Evolutionary conservation across 2,329 filamentous ascomycete genomes (phyloP), one percentile per base, ranked within the genome.

Genomic region (Cercospora citrullina): DNA sequence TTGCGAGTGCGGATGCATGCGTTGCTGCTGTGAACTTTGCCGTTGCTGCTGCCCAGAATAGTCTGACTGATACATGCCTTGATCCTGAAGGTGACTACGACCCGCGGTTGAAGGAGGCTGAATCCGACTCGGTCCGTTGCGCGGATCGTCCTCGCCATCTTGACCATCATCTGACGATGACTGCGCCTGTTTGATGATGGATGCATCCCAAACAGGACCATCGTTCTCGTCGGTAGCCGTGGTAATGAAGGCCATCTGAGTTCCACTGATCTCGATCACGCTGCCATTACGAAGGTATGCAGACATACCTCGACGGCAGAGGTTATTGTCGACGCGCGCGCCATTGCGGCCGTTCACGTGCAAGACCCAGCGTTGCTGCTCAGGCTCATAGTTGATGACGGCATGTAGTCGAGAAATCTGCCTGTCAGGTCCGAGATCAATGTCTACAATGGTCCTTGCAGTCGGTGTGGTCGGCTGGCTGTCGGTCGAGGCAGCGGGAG

Each of bases 191-290:
- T 75, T 75, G 33, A 80, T 73, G 67, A 80, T 79, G 5, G 78
- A 77, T 33, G 76, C 78, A 66, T 79, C 78, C 75, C 89, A 81
- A 28, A 87, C 85, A 33, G 90, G 89, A 57, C 91, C 88, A 73
- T 91, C 87, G 91, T 85, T 76, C 91, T 93, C 74, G 82, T 87
- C 23, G 85, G 85, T 75, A 91, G 87, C 88, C 0, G 95, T 94
- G n/a, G 96, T 87, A 59, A 97, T 92, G 80, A 99, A 99, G 85
- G 98, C 94, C 95, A 99, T 99, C 82, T 99, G 94, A 0, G 95
- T 91, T 63, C 92, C 92, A 74, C 91, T 91, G 76, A 98, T 92
- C 76, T 97, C 93, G 67, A 99, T 90, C 53, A 98, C 92, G 77
- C 94, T 90, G 67, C 95, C 95, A 75, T 94, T 97, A 51, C 88